Percentiles rank a stretch among this genome's conserved stretches.
Evolutionary conservation across 1,139 yeast genomes (phyloP).

Genomic region (Eremothecium gossypii): DNA sequence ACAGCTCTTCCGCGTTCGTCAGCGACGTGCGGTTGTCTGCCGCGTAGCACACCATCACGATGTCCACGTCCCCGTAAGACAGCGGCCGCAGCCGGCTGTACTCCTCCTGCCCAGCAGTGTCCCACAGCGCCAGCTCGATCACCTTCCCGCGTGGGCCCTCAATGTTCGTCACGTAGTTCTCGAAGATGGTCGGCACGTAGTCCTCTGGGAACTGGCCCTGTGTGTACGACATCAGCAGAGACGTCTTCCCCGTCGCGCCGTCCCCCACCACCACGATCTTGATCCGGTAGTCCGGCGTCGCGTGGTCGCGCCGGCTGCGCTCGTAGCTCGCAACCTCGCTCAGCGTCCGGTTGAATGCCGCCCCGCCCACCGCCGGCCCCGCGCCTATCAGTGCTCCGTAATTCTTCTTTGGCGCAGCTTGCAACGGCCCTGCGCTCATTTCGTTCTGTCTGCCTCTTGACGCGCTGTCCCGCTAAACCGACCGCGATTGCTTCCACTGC

Average conservation of each 20-base stretch:
- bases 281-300: conserved; percentile 20
- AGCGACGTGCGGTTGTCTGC: conserved; percentile 56
- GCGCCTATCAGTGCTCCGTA: background rate
- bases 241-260: conserved; percentile 90
- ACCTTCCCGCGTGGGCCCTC: conserved; percentile 38
- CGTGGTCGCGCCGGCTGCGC: conserved; percentile 14
- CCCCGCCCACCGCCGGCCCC: background rate
- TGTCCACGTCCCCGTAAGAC: conserved; percentile 73
- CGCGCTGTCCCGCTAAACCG: conserved; percentile 3
- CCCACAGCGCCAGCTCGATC: conserved; percentile 78
- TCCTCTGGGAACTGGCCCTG: conserved; percentile 65
- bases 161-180: conserved; percentile 66
- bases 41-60: conserved; percentile 67
- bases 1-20: conserved; percentile 65
- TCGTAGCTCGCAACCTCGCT: conserved; percentile 22
- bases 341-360: conserved; percentile 20
- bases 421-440: conserved; percentile 2
- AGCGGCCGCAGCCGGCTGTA: conserved; percentile 78
- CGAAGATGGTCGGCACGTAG: conserved; percentile 87
- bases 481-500: background rate
- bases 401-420: conserved; percentile 1
- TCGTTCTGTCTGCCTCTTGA: background rate
- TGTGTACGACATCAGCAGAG: conserved; percentile 71
- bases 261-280: conserved; percentile 88
- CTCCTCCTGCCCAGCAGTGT: conserved; percentile 93